phyloP scores from a whole-genome alignment of 192 early-diverging fungal genomes.

The Phycomyces nitens region DNA sequence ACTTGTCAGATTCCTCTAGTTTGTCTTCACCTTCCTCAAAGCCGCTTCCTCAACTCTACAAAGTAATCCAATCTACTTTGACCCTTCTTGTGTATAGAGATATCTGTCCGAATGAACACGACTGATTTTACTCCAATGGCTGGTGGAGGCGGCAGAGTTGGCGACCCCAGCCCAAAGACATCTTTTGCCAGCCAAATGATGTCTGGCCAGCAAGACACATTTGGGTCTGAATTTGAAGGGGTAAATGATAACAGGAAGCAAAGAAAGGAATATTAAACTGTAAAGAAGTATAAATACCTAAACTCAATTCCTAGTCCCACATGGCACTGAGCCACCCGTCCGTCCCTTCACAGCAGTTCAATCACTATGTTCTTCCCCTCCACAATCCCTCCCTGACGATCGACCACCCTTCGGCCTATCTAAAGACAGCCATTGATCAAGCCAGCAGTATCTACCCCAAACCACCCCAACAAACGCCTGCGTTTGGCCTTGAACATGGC shows the following conservation, averaged over 20 bases:
- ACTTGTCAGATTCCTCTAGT: too few relatives aligned
- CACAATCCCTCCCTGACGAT: not conserved
- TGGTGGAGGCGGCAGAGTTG: too few relatives aligned
- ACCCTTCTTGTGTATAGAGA: too few relatives aligned
- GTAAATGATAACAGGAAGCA: not conserved
- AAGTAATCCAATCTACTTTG: too few relatives aligned
- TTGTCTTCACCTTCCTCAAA: too few relatives aligned
- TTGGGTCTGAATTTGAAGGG: conserved; percentile 1
- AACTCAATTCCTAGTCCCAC: not conserved
- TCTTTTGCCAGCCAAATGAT: too few relatives aligned
- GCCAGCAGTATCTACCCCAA: not conserved
- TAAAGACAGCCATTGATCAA: not conserved
- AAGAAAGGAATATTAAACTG: not conserved
- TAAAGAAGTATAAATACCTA: not conserved
- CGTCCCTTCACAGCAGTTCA: not conserved
- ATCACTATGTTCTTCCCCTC: not conserved
- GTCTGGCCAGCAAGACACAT: too few relatives aligned
- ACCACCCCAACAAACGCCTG: not conserved
- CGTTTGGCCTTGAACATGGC: not conserved
- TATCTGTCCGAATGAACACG: too few relatives aligned
- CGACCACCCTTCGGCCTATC: not conserved
- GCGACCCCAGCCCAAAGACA: too few relatives aligned
- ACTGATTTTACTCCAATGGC: too few relatives aligned
- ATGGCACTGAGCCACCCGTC: not conserved
- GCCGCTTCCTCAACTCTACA: too few relatives aligned